Conservation (phyloP, 176 grass and related monocot species). For the Juncus inflexus region DNA sequence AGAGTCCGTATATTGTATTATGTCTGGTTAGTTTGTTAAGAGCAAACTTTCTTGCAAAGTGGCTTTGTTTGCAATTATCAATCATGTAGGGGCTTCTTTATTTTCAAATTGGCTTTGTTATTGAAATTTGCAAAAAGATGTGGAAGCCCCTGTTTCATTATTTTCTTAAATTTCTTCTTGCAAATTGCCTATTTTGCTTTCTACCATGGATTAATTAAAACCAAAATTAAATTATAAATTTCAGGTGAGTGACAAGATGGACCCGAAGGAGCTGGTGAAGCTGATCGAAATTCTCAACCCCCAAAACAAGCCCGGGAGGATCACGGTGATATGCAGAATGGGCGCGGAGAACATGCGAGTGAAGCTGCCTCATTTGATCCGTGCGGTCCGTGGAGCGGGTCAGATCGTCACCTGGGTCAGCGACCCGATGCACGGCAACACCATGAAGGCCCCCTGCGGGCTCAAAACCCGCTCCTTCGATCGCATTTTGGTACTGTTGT, state of each 20-base stretch:
- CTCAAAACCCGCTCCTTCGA: slow-evolving; percentile 90
- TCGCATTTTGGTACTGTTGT: slow-evolving; percentile 61
- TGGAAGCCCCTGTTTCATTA: too few relatives aligned
- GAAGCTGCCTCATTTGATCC: slow-evolving; percentile 83
- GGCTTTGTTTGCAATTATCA: too few relatives aligned
- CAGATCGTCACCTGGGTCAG: slow-evolving; percentile 90
- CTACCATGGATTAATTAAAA: neutral
- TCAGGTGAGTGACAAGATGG: slow-evolving; percentile 79
- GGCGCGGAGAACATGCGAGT: slow-evolving; percentile 95
- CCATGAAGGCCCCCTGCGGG: slow-evolving; percentile 89
- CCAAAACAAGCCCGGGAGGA: slow-evolving; percentile 73
- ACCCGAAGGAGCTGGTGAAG: slow-evolving; percentile 73
- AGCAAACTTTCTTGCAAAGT: neutral
- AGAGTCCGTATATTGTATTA: neutral
- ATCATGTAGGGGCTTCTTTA: too few relatives aligned
- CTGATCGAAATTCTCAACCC: slow-evolving; percentile 92
- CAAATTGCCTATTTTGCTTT: neutral
- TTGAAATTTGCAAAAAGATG: too few relatives aligned
- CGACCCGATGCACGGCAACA: slow-evolving; percentile 96
- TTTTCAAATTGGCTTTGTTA: too few relatives aligned
- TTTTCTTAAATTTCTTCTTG: too few relatives aligned
- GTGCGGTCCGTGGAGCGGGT: slow-evolving; percentile 74
- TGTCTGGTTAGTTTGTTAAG: neutral
- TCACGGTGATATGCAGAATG: slow-evolving; percentile 81
- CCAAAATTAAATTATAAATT: slow-evolving; percentile 28